These are phyloP conservation scores for Apiotrichum akiyoshidainum DNA, from an alignment of 1,284 basidiomycete species.

Conservation along the genomic window DNA sequence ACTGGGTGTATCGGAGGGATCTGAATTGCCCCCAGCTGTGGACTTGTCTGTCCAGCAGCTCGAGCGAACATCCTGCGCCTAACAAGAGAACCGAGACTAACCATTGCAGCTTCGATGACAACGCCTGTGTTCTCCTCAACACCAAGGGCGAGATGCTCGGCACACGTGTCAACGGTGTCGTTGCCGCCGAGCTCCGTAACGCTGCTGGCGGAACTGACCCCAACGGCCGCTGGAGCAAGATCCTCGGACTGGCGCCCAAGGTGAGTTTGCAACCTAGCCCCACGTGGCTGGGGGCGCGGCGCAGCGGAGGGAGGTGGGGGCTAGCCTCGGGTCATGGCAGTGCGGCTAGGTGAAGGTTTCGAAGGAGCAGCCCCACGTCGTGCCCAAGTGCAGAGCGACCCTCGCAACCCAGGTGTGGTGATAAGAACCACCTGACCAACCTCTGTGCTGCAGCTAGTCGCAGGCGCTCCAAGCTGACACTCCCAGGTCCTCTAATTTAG, in stretches of 20 bases:
- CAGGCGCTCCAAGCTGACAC: conserved; percentile 3
- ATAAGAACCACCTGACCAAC: not conserved
- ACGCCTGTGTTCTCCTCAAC: conserved; percentile 92
- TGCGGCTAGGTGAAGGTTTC: too few species aligned
- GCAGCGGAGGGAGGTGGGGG: not conserved
- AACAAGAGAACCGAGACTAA: not conserved
- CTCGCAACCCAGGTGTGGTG: too few species aligned
- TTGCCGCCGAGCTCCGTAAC: conserved; percentile 77
- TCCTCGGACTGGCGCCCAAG: conserved; percentile 87
- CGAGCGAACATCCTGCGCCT: too few species aligned
- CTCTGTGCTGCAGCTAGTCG: not conserved
- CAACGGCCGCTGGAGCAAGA: conserved; percentile 82
- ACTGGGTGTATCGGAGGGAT: too few species aligned
- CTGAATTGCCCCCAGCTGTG: too few species aligned
- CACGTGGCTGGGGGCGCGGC: not conserved
- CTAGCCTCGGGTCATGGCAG: too few species aligned
- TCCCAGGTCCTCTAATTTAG: conserved; percentile 6
- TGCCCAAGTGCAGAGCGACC: too few species aligned
- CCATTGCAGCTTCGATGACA: conserved; percentile 81
- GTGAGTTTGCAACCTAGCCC: conserved; percentile 52
- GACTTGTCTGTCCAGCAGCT: too few species aligned
- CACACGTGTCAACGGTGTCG: conserved; percentile 89
- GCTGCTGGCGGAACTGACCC: conserved; percentile 51
- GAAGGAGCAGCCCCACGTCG: too few species aligned
- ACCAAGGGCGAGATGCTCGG: conserved; percentile 96